Percentiles rank a stretch among this genome's conserved stretches.
These are phyloP conservation scores for Pseudognaphalium luteoalbum DNA, from an alignment of 129 eudicot genomes.

Conservation along the genomic window DNA sequence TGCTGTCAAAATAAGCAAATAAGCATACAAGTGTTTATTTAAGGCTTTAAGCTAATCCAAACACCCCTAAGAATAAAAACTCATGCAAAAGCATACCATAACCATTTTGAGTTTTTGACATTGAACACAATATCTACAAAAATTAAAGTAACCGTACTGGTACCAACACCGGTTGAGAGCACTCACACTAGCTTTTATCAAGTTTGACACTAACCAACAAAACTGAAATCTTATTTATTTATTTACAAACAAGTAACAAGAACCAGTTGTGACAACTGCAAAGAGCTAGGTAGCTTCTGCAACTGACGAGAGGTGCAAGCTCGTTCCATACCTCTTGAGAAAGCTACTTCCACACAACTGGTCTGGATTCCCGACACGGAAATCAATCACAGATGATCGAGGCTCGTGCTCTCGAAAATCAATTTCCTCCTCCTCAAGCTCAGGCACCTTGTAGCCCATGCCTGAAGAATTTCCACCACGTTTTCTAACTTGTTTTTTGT, in stretches of 20 bases:
- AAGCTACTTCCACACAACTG: slow-evolving; percentile 71
- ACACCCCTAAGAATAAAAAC: no score
- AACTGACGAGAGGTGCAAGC: slow-evolving; percentile 58
- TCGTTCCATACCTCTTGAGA: slow-evolving; percentile 51
- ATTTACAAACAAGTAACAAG: slow-evolving; percentile 27
- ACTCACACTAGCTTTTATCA: slow-evolving; percentile 16
- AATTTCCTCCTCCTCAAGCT: slow-evolving; percentile 31
- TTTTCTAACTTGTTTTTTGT: slow-evolving; percentile 70
- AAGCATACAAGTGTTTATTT: no score
- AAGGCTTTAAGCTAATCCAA: no score
- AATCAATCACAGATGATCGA: slow-evolving; percentile 31
- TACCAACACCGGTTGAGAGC: not conserved
- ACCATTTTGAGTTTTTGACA: not conserved
- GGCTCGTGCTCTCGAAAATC: slow-evolving; percentile 34
- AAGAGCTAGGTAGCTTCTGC: slow-evolving; percentile 69
- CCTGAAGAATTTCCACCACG: slow-evolving; percentile 39
- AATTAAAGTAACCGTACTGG: slow-evolving; percentile 23
- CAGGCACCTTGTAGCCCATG: slow-evolving; percentile 44
- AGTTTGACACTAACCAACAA: slow-evolving; percentile 28
- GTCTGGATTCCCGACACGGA: slow-evolving; percentile 51
- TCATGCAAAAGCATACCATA: no score
- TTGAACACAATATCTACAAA: slow-evolving; percentile 30
- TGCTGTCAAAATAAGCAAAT: no score
- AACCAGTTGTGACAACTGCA: slow-evolving; percentile 5
- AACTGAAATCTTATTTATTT: slow-evolving; percentile 36